Base-by-base conservation (phyloP, 2,329 filamentous ascomycete genomes). In the Chaetomium globosum region DNA sequence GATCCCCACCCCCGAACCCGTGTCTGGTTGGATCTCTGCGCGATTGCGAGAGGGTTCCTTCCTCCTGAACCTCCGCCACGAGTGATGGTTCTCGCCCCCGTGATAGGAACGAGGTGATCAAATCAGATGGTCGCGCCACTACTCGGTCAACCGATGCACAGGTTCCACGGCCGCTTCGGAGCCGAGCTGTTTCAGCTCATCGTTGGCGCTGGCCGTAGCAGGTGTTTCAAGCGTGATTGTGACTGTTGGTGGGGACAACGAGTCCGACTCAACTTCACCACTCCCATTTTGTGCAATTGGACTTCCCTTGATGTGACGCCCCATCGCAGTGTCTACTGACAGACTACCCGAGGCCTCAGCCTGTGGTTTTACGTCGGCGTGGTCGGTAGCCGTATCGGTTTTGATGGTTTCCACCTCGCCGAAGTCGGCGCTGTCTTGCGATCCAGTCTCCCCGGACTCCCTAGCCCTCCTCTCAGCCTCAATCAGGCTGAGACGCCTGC, bases 201-300 rank as follows among this genome's bases (percentile, higher is more conserved):
- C 68, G 7, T 75, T 73, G 12, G 69, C 76, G 0, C 78, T 76
- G 1, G 67, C 65, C 0, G 76, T 73, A 0, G 75, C 76, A 2
- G 83, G 82, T 0, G 83, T 85, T 19, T 80, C 82, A 0, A 82
- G 81, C 0, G 82, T 84, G n/a, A 85, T 70, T 49, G 78, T 79
- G 0, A 84, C 70, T 48, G 81, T 75, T 0, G 82, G 82, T 0
- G 80, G 73, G n/a, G 73, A 54, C 6, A 74, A 59, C 26, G 60
- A 65, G 19, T 66, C 71, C 1, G 63, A 65, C n/a, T 63, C 71
- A 33, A 75, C 72, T 63, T 70, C n/a, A 48, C 59, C 48, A 59
- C 69, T 19, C 63, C 65, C 23, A 21, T 57, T 19, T 66, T 21
- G 13, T 66, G 68, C 30, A 23, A 2, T 31, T 13, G 23, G 8